A percentile compares a stretch with the other conserved stretches of the same genome.
Evolutionary conservation across 192 early-diverging fungal genomes (phyloP).

Genomic region (Entrophospora sp.): DNA sequence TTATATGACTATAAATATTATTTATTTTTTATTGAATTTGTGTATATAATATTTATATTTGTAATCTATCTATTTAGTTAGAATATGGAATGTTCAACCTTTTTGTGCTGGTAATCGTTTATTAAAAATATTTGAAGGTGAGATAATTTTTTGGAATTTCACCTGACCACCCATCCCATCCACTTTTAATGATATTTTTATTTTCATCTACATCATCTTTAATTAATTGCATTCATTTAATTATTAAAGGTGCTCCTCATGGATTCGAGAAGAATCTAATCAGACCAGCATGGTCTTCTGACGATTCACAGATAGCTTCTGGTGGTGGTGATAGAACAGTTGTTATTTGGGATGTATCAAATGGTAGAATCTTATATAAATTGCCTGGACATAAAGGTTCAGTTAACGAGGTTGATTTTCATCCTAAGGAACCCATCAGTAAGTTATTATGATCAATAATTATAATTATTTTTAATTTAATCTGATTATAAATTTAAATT

Average conservation of each 20-base stretch:
- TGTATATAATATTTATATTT: too few relatives aligned
- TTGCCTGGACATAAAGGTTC: constrained; percentile 91
- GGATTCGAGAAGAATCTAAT: constrained; percentile 94
- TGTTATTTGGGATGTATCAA: constrained; percentile 79
- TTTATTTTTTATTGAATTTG: neutral
- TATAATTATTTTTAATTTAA: neutral
- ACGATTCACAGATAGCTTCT: constrained; percentile 74
- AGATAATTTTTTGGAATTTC: neutral
- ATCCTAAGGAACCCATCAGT: constrained; percentile 75
- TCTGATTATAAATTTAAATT: neutral
- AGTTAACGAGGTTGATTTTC: constrained; percentile 91
- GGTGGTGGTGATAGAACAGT: constrained; percentile 84
- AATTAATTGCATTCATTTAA: too few relatives aligned
- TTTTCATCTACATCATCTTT: too few relatives aligned
- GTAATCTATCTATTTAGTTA: constrained; percentile 48
- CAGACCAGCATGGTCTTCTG: constrained; percentile 79
- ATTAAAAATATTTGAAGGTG: constrained; percentile 69
- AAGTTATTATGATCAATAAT: constrained; percentile 18
- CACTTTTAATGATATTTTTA: too few relatives aligned
- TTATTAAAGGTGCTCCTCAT: constrained; percentile 69
- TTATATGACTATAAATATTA: too few relatives aligned
- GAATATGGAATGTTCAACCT: constrained; percentile 93
- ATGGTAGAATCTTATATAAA: constrained; percentile 82
- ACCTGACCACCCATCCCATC: too few relatives aligned
- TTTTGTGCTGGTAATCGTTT: constrained; percentile 69